These are phyloP conservation scores for Jacaranda mimosifolia DNA, from an alignment of 257 asterid genomes.

Conservation along the genomic window DNA sequence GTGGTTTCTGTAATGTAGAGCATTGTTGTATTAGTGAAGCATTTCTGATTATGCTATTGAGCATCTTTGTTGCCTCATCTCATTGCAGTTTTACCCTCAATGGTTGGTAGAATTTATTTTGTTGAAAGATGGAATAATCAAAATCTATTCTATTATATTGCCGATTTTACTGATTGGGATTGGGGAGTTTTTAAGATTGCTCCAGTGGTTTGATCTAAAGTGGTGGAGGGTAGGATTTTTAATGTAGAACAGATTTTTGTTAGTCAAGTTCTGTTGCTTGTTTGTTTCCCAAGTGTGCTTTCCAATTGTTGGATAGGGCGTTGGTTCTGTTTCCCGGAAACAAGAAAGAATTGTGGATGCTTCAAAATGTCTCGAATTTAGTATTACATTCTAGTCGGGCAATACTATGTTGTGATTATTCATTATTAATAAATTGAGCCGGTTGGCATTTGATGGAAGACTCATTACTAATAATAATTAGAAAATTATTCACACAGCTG, in stretches of 20 bases:
- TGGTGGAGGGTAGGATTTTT: background rate
- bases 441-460: no score
- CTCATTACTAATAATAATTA: no score
- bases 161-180: background rate
- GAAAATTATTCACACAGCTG: no score
- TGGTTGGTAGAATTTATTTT: background rate
- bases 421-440: no score
- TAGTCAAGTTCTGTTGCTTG: background rate
- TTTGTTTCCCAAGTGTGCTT: background rate
- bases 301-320: background rate
- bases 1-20: constrained; percentile 17
- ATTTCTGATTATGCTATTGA: constrained; percentile 3
- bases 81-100: background rate
- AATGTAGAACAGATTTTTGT: constrained; percentile 1
- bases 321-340: background rate
- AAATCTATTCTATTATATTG: background rate
- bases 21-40: constrained; percentile 14
- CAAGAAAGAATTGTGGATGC: constrained; percentile 11
- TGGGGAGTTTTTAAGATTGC: background rate
- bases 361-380: background rate
- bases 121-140: background rate
- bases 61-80: background rate
- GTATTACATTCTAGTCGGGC: background rate
- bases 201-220: background rate
- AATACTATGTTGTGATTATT: background rate